Percentiles rank a stretch among this genome's conserved stretches.
These are phyloP conservation scores for Arabidopsis lyrata DNA, from an alignment of 441 rosid species.

Conservation along the genomic window DNA sequence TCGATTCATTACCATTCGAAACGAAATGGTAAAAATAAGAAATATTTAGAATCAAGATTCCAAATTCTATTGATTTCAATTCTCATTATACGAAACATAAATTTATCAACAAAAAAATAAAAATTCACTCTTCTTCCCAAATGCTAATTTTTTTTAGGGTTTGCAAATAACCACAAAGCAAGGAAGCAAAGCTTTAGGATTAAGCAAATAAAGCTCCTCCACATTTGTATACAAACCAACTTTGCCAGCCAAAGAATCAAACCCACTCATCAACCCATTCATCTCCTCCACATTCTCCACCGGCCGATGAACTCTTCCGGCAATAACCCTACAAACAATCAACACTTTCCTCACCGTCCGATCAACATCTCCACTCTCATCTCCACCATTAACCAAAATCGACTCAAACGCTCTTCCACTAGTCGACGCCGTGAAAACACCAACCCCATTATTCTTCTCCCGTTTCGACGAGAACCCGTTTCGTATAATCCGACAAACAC, in stretches of 20 bases:
- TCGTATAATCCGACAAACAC: slow-evolving; percentile 77
- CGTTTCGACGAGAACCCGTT: slow-evolving; percentile 84
- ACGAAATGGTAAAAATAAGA: not conserved
- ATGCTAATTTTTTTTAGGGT: slow-evolving; percentile 44
- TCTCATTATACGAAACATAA: not conserved
- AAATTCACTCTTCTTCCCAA: not conserved
- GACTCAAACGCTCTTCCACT: slow-evolving; percentile 91
- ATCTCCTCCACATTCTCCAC: slow-evolving; percentile 85
- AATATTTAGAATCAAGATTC: not conserved
- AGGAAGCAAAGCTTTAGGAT: slow-evolving; percentile 92
- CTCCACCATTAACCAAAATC: slow-evolving; percentile 41
- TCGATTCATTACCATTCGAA: not conserved
- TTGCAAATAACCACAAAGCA: slow-evolving; percentile 96
- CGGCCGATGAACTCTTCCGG: slow-evolving; percentile 95
- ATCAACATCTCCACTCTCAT: slow-evolving; percentile 29
- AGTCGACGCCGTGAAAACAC: slow-evolving; percentile 93
- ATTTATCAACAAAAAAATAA: slow-evolving; percentile 16
- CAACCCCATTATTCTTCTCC: slow-evolving; percentile 80
- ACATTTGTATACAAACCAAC: slow-evolving; percentile 91
- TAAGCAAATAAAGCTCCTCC: slow-evolving; percentile 93
- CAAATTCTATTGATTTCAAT: slow-evolving; percentile 6
- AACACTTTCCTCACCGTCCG: slow-evolving; percentile 72
- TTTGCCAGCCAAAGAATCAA: slow-evolving; percentile 95
- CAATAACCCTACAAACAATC: slow-evolving; percentile 94
- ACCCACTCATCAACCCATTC: slow-evolving; percentile 71